Conservation (phyloP, 768 basidiomycete genomes). For the Hemileccinum rubropunctum region DNA sequence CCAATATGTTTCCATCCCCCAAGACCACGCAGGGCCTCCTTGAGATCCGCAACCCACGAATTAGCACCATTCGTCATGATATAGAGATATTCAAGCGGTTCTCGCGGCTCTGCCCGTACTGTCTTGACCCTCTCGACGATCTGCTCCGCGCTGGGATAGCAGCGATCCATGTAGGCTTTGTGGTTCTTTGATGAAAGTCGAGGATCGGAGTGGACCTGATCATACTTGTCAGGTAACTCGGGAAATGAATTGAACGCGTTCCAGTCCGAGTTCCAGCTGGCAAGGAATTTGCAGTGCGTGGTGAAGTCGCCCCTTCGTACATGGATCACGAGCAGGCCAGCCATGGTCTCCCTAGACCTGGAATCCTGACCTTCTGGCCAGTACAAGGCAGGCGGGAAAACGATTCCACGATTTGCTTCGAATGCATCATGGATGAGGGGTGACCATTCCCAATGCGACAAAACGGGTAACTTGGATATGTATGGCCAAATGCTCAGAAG, state of each 20-base stretch:
- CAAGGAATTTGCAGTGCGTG: conserved; percentile 41
- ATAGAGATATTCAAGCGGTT: conserved; percentile 38
- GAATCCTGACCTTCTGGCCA: conserved; percentile 3
- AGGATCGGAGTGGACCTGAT: conserved; percentile 27
- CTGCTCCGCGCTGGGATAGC: conserved; percentile 39
- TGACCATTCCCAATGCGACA: conserved; percentile 37
- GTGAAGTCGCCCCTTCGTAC: conserved; percentile 49
- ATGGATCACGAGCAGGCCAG: conserved; percentile 45
- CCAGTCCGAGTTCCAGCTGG: conserved; percentile 33
- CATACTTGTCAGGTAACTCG: conserved; percentile 36
- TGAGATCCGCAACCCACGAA: conserved; percentile 40
- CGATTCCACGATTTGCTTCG: conserved; percentile 14
- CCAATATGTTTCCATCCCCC: conserved; percentile 37
- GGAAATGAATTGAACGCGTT: conserved; percentile 46
- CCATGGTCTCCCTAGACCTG: conserved; percentile 9
- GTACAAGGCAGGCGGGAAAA: conserved; percentile 15
- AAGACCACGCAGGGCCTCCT: conserved; percentile 29
- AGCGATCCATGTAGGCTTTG: conserved; percentile 36
- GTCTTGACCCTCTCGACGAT: conserved; percentile 39
- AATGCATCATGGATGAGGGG: conserved; percentile 30
- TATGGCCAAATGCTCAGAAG: conserved; percentile 34
- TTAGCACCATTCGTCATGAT: conserved; percentile 45
- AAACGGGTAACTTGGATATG: conserved; percentile 31
- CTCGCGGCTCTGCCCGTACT: conserved; percentile 26
- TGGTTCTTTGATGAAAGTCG: conserved; percentile 19